Base-by-base conservation (phyloP, 2,329 filamentous ascomycete species). In the Alternaria angustiovoidea region DNA sequence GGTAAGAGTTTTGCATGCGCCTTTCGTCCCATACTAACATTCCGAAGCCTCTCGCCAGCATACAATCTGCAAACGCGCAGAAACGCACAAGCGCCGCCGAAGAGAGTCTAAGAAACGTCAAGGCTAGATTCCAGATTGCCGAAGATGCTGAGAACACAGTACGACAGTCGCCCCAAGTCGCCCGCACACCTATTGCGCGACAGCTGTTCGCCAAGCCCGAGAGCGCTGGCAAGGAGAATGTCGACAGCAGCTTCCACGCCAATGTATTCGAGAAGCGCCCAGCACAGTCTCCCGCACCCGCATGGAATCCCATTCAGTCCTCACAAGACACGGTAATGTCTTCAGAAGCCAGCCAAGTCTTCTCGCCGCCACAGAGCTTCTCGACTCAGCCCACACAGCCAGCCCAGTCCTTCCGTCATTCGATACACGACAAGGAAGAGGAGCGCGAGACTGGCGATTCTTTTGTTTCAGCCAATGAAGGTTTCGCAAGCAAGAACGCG, bases 41-140 rank as follows among this genome's bases (percentile, higher is more conserved):
- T 28, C 22, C 30, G 24, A 71, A 84, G 79, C 83, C 83, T 53
- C 77, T 85, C 12, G 81, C 80, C 34, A 82, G 83, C 64, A 79
- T 85, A 16, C 81, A 84, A 59, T 79, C 80, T 14, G 78, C 79
- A 14, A 83, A 83, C 49, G 68, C 75, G 5, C 80, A 80, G 51
- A 64, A 72, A 22, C 76, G 81, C 9, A 80, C 83, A 7, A 88
- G 84, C 61, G 84, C 85, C 3, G 86, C 88, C 46, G 80, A 79
- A 81, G 68, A 83, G 82, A 78, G 82, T 71, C 79, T 79, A 79
- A 66, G 82, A 82, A 76, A 81, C 69, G 62, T 81, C 73, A 87
- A 85, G 61, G 83, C 89, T 9, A 86, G 84, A 57, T 83, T 90
- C 64, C 83, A 86, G 67, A 85, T 89, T 51, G 85, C 87, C 28